Evolutionary conservation across 495 filamentous ascomycete genomes (phyloP).

Genomic region (Hamigera avellanea): DNA sequence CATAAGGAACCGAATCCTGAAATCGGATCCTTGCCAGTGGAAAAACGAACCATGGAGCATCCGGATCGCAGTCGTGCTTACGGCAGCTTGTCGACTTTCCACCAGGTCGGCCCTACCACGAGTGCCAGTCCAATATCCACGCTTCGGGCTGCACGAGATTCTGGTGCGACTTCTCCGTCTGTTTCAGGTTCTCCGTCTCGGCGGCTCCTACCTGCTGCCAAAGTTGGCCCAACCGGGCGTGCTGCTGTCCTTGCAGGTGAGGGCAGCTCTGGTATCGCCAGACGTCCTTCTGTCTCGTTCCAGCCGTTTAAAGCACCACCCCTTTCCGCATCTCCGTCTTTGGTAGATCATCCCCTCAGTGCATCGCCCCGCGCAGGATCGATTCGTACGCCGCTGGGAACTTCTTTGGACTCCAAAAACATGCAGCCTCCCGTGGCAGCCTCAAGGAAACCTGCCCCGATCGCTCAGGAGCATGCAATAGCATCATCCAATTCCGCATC

Average conservation of each 20-base stretch:
- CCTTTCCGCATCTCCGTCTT: slow-evolving; percentile 76
- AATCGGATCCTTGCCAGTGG: slow-evolving; percentile 62
- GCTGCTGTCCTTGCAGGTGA: slow-evolving; percentile 47
- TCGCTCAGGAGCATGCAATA: slow-evolving; percentile 44
- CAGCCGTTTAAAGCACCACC: slow-evolving; percentile 93
- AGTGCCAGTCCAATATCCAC: slow-evolving; percentile 83
- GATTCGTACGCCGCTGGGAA: slow-evolving; percentile 38
- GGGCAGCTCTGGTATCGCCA: slow-evolving; percentile 38
- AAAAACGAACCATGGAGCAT: slow-evolving; percentile 29
- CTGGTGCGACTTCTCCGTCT: slow-evolving; percentile 32
- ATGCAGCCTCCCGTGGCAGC: slow-evolving; percentile 42
- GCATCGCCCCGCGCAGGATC: slow-evolving; percentile 54
- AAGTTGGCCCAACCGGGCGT: slow-evolving; percentile 46
- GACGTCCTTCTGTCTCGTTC: slow-evolving; percentile 84
- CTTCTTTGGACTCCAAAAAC: slow-evolving; percentile 51
- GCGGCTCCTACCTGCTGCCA: slow-evolving; percentile 46
- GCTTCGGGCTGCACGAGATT: slow-evolving; percentile 54
- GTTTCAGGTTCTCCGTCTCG: slow-evolving; percentile 47
- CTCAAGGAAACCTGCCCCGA: slow-evolving; percentile 26
- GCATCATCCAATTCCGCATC: slow-evolving; percentile 55
- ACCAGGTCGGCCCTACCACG: slow-evolving; percentile 60
- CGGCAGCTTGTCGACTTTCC: slow-evolving; percentile 87
- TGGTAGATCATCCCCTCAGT: slow-evolving; percentile 37
- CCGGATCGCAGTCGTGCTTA: slow-evolving; percentile 71
- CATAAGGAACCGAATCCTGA: slow-evolving; percentile 34